Percentiles rank a stretch among this genome's conserved stretches.
Conservation (phyloP, 345 rosid species). For the Cochlearia excelsa region DNA sequence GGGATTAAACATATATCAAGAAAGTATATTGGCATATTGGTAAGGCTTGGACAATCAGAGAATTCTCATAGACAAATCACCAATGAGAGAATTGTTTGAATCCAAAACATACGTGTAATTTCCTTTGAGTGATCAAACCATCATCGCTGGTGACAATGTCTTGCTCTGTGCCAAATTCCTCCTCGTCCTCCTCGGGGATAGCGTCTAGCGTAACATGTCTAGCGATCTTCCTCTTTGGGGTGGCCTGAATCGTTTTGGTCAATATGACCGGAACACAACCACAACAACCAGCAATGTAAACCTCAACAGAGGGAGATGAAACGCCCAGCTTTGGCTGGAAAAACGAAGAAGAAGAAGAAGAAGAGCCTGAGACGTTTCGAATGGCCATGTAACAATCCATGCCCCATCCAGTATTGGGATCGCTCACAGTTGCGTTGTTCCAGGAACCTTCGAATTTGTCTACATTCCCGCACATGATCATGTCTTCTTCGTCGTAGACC, state of each 20-base stretch:
- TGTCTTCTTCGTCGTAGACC: conserved; percentile 54
- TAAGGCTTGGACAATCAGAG: too few species aligned
- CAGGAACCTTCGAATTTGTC: conserved; percentile 71
- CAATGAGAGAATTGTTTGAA: not conserved
- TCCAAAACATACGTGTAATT: conserved; percentile 46
- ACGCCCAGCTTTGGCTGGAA: conserved; percentile 59
- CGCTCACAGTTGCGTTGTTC: conserved; percentile 37
- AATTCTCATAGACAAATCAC: not conserved
- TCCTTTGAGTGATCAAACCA: conserved; percentile 39
- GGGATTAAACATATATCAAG: not conserved
- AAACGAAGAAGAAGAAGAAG: conserved; percentile 51
- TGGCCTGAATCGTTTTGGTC: conserved; percentile 69
- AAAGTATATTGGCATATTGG: too few species aligned
- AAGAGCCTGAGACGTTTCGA: not conserved
- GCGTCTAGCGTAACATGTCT: conserved; percentile 61
- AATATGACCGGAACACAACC: conserved; percentile 81
- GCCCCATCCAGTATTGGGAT: conserved; percentile 59
- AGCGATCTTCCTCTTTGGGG: conserved; percentile 61
- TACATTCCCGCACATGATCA: conserved; percentile 71
- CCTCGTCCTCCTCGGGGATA: conserved; percentile 50
- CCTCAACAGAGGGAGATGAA: conserved; percentile 73
- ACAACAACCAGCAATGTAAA: conserved; percentile 84
- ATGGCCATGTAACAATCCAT: conserved; percentile 73
- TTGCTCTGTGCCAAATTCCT: conserved; percentile 57
- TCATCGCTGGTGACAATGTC: not conserved